Percentiles rank a stretch among this genome's conserved stretches.
Evolutionary conservation across 2,329 filamentous ascomycete genomes (phyloP).

Genomic region (Aspergillus intermedius): DNA sequence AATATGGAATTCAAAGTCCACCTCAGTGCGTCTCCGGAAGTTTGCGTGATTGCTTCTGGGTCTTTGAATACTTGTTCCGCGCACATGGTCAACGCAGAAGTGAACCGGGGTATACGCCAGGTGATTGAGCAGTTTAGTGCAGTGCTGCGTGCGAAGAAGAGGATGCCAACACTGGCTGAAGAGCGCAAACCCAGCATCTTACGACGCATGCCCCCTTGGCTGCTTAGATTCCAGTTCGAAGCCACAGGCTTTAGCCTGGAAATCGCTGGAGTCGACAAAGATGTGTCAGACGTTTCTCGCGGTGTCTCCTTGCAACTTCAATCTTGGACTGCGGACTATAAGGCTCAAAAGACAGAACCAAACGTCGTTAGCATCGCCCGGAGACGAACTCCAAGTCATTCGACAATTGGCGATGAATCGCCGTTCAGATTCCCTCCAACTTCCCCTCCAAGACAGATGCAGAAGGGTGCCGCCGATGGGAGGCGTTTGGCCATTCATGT

Average conservation of each 20-base stretch:
- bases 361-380: constrained; percentile 42
- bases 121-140: constrained; percentile 78
- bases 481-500: constrained; percentile 73
- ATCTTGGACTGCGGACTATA: constrained; percentile 82
- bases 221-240: constrained; percentile 75
- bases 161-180: constrained; percentile 45
- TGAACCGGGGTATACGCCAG: constrained; percentile 84
- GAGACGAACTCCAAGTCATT: constrained; percentile 68
- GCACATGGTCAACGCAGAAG: constrained; percentile 85
- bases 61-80: constrained; percentile 80
- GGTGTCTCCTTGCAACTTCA: constrained; percentile 83
- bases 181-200: constrained; percentile 61
- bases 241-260: constrained; percentile 86
- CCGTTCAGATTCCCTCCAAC: constrained; percentile 46
- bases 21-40: constrained; percentile 75
- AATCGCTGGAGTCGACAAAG: constrained; percentile 77
- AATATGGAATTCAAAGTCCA: constrained; percentile 81
- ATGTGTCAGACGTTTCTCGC: constrained; percentile 72
- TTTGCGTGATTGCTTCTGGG: constrained; percentile 72
- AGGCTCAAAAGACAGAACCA: constrained; percentile 67
- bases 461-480: constrained; percentile 58
- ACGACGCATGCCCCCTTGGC: constrained; percentile 73
- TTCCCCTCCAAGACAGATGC: constrained; percentile 40
- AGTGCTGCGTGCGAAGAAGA: constrained; percentile 58
- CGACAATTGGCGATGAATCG: constrained; percentile 60